A percentile compares a stretch with the other conserved stretches of the same genome.
Evolutionary conservation across 2,329 filamentous ascomycete genomes (phyloP).

Genomic region (Neofusicoccum parvum): DNA sequence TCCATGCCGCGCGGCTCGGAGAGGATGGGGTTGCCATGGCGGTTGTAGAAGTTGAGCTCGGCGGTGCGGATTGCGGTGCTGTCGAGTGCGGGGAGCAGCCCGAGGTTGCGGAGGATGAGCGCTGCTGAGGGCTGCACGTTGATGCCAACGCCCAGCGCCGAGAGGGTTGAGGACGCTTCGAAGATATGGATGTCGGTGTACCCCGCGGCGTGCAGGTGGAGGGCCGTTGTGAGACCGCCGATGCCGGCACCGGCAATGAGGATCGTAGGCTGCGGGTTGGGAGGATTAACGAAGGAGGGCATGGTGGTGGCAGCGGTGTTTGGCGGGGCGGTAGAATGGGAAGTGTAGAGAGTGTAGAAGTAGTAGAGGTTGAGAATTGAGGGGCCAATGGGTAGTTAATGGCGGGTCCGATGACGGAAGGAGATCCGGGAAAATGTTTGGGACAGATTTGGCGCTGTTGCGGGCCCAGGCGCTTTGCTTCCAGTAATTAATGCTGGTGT

Average conservation of each 20-base stretch:
- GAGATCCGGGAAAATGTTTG: not conserved
- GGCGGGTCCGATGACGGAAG: not conserved
- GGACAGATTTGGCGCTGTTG: not conserved
- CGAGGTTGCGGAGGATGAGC: conserved; percentile 48
- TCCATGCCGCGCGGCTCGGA: conserved; percentile 45
- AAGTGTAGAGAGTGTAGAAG: not conserved
- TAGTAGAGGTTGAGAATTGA: not conserved
- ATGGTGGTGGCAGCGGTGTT: not conserved
- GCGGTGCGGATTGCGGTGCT: conserved; percentile 45
- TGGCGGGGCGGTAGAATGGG: not conserved
- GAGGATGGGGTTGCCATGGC: conserved; percentile 47
- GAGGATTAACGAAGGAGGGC: not conserved
- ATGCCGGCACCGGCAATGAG: conserved; percentile 67
- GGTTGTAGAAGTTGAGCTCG: conserved; percentile 51
- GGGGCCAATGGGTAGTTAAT: no score
- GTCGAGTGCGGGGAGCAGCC: conserved; percentile 44
- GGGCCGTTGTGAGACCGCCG: conserved; percentile 67
- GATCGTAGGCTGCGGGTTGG: conserved; percentile 23
- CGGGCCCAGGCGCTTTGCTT: not conserved
- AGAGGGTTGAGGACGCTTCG: conserved; percentile 46
- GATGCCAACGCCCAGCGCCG: conserved; percentile 50
- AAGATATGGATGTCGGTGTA: conserved; percentile 48
- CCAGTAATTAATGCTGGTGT: not conserved
- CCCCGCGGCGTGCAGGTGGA: conserved; percentile 49
- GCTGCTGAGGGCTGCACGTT: conserved; percentile 52